These are phyloP conservation scores for Coniochaeta sp. DNA, from an alignment of 2,329 filamentous ascomycete species.

Conservation along the genomic window DNA sequence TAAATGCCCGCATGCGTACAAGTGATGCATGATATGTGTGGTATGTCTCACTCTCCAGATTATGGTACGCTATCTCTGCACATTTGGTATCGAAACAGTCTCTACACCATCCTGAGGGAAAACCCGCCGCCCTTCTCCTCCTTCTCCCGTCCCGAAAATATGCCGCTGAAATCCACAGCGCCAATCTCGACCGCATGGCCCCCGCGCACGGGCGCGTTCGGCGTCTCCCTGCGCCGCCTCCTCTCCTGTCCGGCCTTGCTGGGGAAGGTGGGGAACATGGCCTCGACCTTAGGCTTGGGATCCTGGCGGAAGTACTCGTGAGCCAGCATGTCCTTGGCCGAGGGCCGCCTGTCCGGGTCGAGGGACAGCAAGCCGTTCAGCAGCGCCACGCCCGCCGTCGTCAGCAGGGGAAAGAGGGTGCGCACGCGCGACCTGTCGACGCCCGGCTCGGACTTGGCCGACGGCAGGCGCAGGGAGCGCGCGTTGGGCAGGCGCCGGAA, in stretches of 20 bases:
- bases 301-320: conserved; percentile 86
- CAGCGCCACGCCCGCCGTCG: conserved; percentile 63
- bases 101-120: conserved; percentile 53
- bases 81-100: conserved; percentile 1
- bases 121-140: conserved; percentile 61
- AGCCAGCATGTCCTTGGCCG: conserved; percentile 64
- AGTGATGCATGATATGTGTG: neutral
- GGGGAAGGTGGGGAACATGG: conserved; percentile 95
- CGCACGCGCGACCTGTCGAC: conserved; percentile 52
- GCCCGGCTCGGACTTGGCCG: conserved; percentile 16
- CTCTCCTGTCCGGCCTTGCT: conserved; percentile 91
- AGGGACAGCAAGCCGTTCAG: conserved; percentile 65
- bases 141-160: conserved; percentile 60
- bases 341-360: conserved; percentile 65
- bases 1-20: neutral
- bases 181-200: conserved; percentile 52
- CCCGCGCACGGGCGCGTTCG: conserved; percentile 76
- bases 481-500: conserved; percentile 87
- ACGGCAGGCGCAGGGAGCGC: conserved; percentile 64
- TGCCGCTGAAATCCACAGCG: conserved; percentile 59
- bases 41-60: neutral
- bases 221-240: conserved; percentile 63
- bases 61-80: neutral
- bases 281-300: conserved; percentile 80
- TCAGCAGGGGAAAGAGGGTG: conserved; percentile 74